These are phyloP conservation scores for Claviceps quebecensis DNA, from an alignment of 2,329 filamentous ascomycete genomes.

Conservation along the genomic window DNA sequence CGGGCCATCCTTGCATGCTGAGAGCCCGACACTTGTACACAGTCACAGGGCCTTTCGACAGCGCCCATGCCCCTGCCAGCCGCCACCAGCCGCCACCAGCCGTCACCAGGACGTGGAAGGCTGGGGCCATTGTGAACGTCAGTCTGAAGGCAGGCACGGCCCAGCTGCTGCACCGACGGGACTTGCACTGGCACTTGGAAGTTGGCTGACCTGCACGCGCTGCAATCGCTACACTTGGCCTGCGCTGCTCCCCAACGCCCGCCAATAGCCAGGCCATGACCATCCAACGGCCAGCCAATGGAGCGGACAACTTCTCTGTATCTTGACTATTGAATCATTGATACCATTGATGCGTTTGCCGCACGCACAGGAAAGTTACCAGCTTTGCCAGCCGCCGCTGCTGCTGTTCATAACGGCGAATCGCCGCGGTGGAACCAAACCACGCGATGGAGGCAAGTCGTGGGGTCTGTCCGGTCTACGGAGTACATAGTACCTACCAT, in stretches of 20 bases:
- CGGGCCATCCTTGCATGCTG: not conserved
- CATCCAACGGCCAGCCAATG: not conserved
- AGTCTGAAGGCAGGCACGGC: not conserved
- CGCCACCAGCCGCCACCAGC: not conserved
- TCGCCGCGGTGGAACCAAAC: not conserved
- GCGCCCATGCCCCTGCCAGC: conserved; percentile 1
- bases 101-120: not conserved
- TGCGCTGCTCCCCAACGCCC: not conserved
- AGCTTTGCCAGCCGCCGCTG: not conserved
- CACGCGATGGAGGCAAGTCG: not conserved
- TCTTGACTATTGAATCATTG: not conserved
- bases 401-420: not conserved
- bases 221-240: not conserved
- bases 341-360: not conserved
- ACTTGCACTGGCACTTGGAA: not conserved
- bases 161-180: not conserved
- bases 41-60: not conserved
- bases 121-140: not conserved
- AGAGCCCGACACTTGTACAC: conserved; percentile 3
- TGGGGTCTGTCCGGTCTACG: no score
- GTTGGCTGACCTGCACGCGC: not conserved
- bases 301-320: not conserved
- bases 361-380: not conserved
- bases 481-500: no score
- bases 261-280: not conserved